Conservation (phyloP, 805 yeast species). For the Wickerhamomyces bovis region DNA sequence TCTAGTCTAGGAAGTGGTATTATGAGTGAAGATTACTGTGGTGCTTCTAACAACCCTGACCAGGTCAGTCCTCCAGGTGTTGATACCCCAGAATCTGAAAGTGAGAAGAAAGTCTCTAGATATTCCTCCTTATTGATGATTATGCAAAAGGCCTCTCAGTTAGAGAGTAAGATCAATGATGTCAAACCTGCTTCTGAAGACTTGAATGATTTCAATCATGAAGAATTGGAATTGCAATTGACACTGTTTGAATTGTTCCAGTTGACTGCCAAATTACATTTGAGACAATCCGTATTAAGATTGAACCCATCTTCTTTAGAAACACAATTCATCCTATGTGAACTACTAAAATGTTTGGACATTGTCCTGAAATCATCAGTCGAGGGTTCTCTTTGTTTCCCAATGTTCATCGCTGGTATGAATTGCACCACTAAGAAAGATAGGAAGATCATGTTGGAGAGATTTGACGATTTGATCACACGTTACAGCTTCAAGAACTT, state of each 20-base stretch:
- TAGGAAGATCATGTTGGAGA: constrained; percentile 41
- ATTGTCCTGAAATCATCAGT: constrained; percentile 58
- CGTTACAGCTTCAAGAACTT: constrained; percentile 67
- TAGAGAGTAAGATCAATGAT: constrained; percentile 44
- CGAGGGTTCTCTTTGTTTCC: constrained; percentile 70
- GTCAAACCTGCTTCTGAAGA: constrained; percentile 49
- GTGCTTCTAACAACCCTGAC: constrained; percentile 6
- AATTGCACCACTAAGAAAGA: constrained; percentile 51
- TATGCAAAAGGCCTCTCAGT: constrained; percentile 28
- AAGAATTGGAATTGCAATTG: constrained; percentile 59
- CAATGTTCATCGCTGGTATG: constrained; percentile 72
- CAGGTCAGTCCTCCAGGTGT: constrained; percentile 19
- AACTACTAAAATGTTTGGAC: constrained; percentile 51
- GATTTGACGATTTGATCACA: constrained; percentile 50
- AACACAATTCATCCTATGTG: constrained; percentile 51
- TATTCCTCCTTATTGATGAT: constrained; percentile 31
- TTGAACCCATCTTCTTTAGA: constrained; percentile 58
- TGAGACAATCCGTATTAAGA: constrained; percentile 58
- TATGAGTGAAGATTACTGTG: constrained; percentile 17
- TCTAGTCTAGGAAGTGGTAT: constrained; percentile 23
- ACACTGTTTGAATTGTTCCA: constrained; percentile 70
- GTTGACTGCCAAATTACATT: constrained; percentile 58
- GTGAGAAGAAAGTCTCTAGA: constrained; percentile 21
- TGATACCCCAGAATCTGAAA: constrained; percentile 20
- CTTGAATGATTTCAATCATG: constrained; percentile 30